These are phyloP conservation scores for Acorus calamus DNA, from an alignment of 106 monocot species.

Conservation along the genomic window DNA sequence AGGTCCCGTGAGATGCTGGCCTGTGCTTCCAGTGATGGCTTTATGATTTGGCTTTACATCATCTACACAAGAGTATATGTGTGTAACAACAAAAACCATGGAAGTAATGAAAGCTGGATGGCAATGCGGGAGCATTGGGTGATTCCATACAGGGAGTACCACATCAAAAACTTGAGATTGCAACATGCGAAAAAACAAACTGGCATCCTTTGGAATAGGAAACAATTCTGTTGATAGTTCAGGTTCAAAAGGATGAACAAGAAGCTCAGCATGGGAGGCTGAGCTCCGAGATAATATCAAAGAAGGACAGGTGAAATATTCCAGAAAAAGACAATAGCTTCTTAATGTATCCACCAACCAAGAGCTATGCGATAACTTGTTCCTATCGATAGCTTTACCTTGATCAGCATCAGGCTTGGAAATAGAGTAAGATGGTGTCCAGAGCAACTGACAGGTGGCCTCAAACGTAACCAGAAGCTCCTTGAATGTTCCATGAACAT, in stretches of 20 bases:
- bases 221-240: conserved; percentile 53
- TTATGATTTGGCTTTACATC: conserved; percentile 27
- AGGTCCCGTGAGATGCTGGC: conserved; percentile 21
- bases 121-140: conserved; percentile 48
- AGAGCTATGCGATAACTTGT: conserved; percentile 33
- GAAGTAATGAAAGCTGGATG: conserved; percentile 32
- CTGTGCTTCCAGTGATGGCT: conserved; percentile 16
- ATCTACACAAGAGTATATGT: conserved; percentile 53
- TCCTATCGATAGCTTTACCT: conserved; percentile 16
- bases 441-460: conserved; percentile 65
- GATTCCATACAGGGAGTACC: conserved; percentile 70
- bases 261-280: conserved; percentile 45
- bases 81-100: conserved; percentile 40
- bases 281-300: conserved; percentile 43
- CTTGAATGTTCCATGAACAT: conserved; percentile 65
- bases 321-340: conserved; percentile 54
- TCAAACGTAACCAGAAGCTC: conserved; percentile 67
- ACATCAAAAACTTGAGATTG: conserved; percentile 74
- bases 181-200: conserved; percentile 48
- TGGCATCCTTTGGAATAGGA: conserved; percentile 57
- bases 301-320: conserved; percentile 45
- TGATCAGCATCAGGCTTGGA: conserved; percentile 17
- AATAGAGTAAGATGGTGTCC: conserved; percentile 45
- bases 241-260: conserved; percentile 56
- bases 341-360: conserved; percentile 68